A percentile compares a stretch with the other conserved stretches of the same genome.
Evolutionary conservation across 352 stramenopile species (phyloP).

Genomic region (Plasmopara muralis): DNA sequence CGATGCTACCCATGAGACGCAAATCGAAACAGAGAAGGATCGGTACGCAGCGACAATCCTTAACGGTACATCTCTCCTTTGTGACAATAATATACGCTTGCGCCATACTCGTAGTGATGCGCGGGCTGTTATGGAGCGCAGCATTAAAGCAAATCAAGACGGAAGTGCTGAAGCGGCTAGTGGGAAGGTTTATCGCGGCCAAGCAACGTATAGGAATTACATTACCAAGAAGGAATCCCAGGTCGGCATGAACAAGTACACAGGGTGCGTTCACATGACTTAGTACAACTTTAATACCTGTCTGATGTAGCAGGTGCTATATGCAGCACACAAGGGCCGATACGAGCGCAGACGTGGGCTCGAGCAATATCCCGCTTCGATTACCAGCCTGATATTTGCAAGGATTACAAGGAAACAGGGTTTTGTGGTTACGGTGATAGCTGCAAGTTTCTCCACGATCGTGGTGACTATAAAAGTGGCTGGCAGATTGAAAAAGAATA

Average conservation of each 20-base stretch:
- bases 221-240: slow-evolving; percentile 83
- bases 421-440: slow-evolving; percentile 97
- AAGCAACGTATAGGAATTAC: slow-evolving; percentile 84
- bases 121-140: slow-evolving; percentile 69
- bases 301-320: neutral
- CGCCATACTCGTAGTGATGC: slow-evolving; percentile 46
- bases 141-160: slow-evolving; percentile 63
- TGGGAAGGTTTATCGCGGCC: slow-evolving; percentile 78
- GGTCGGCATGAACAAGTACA: slow-evolving; percentile 88
- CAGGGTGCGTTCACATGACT: slow-evolving; percentile 34
- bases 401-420: slow-evolving; percentile 99
- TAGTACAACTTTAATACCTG: neutral
- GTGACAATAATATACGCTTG: neutral
- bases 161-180: slow-evolving; percentile 60
- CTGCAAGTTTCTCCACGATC: slow-evolving; percentile 98
- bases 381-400: slow-evolving; percentile 97
- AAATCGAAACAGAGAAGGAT: slow-evolving; percentile 80
- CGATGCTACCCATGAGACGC: slow-evolving; percentile 74
- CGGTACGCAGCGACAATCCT: slow-evolving; percentile 21
- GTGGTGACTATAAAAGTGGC: slow-evolving; percentile 96
- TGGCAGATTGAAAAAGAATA: slow-evolving; percentile 97
- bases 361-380: slow-evolving; percentile 95
- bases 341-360: slow-evolving; percentile 92
- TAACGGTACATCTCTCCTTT: neutral
- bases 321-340: slow-evolving; percentile 87